These are phyloP conservation scores for Penicillium sp. DNA, from an alignment of 2,329 filamentous ascomycete species.

Conservation along the genomic window DNA sequence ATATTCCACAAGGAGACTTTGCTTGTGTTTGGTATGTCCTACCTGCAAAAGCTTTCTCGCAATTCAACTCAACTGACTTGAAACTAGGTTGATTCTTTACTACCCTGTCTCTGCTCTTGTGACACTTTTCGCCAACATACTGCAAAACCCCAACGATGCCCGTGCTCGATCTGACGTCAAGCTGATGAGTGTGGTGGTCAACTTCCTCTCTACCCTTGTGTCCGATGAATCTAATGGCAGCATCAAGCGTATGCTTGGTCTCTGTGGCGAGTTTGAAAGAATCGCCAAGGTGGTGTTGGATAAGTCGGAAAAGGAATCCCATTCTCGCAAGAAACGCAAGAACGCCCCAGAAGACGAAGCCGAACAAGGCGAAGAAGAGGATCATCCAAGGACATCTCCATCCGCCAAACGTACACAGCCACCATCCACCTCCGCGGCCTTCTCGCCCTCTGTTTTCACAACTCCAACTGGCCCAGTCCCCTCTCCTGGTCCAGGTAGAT, in stretches of 20 bases:
- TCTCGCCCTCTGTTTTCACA: conserved; percentile 29
- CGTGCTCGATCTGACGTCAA: conserved; percentile 85
- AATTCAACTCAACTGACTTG: conserved; percentile 12
- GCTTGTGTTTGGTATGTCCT: conserved; percentile 86
- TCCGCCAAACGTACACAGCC: conserved; percentile 30
- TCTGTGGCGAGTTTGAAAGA: conserved; percentile 91
- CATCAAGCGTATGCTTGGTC: conserved; percentile 88
- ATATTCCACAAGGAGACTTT: conserved; percentile 93
- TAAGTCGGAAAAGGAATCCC: conserved; percentile 82
- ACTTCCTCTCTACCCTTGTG: conserved; percentile 85
- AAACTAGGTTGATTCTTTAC: conserved; percentile 77
- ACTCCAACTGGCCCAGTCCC: conserved; percentile 19
- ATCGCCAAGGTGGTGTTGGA: conserved; percentile 91
- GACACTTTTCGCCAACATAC: conserved; percentile 91
- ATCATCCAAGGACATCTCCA: conserved; percentile 15
- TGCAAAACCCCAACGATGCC: conserved; percentile 91
- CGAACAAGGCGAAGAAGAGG: conserved; percentile 19
- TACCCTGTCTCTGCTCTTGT: conserved; percentile 95
- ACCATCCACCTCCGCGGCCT: conserved; percentile 22
- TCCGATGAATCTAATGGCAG: conserved; percentile 86
- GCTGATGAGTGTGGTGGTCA: conserved; percentile 90
- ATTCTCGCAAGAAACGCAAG: conserved; percentile 82
- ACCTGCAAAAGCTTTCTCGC: not conserved
- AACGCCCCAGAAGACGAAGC: conserved; percentile 56
- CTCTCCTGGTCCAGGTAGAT: conserved; percentile 18